Base-by-base conservation (phyloP, 495 filamentous ascomycete species). In the Penicillium roqueforti region DNA sequence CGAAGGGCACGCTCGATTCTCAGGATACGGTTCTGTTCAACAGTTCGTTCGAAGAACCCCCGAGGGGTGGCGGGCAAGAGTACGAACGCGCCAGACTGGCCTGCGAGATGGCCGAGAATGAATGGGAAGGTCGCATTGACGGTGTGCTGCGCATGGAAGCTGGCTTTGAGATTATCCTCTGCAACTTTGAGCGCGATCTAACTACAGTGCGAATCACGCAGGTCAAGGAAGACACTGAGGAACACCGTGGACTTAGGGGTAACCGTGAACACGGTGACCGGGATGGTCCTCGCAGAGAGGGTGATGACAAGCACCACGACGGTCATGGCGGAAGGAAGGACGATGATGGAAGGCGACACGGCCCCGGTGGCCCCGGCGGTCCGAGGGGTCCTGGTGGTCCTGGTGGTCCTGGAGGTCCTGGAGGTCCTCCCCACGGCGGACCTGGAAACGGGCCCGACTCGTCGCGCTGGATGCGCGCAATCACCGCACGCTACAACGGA, bases 131-230 rank as follows among this genome's bases (percentile, higher is more conserved):
- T 31, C 68, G 70, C 0, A 72, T 87, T 37, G 78, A 86, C 45
- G 85, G 85, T 0, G 57, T 87, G 18, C 57, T 88, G 1, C 76
- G 84, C 14, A 86, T 86, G 81, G 85, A 88, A 55, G 79, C 78
- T 25, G 85, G 85, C 0, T 87, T 87, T 48, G 85, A 87, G 65
- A 69, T 88, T 37, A 85, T 88, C 41, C 67, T 85, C n/a, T 88
- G 85, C 63, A 64, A 81, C 29, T 87, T 87, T 50, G 66, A 67
- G 38, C 63, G 78, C 16, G 69, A 70, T 45, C 34, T 73, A 18
- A 65, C 75, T 22, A 55, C 51, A 1, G 40, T 70, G 2, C 59
- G 67, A 0, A 68, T 70, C 6, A 64, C 58, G 6, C 60, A 63
- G 31, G 65, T 69, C 1, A 66, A 69, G 18, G 20, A 42, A 3